Evolutionary conservation across 371 early-diverging fungal genomes (phyloP).

Genomic region (Smittium mucronatum): DNA sequence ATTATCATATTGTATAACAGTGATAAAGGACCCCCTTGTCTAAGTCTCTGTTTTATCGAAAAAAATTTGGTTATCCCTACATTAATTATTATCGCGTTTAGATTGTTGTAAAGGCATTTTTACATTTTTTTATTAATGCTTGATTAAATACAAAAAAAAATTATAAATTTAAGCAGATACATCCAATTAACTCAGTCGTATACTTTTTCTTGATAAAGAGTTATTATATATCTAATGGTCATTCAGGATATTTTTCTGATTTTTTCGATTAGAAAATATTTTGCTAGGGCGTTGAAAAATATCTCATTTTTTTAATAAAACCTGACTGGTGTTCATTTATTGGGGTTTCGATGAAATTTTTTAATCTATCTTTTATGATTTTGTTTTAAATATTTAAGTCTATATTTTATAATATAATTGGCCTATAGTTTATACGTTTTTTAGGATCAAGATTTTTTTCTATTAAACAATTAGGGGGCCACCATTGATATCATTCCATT

Average conservation of each 20-base stretch:
- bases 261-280: conserved; percentile 5
- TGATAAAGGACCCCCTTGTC: conserved; percentile 14
- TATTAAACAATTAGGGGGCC: neutral
- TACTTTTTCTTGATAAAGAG: conserved; percentile 9
- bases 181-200: conserved; percentile 9
- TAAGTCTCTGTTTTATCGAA: conserved; percentile 9
- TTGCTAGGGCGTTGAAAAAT: neutral
- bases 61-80: neutral
- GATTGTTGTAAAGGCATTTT: neutral
- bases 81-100: conserved; percentile 4
- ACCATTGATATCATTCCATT: conserved; percentile 1
- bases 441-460: conserved; percentile 10
- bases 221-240: neutral
- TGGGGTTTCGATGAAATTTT: neutral
- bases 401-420: conserved; percentile 12
- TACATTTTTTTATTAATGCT: neutral
- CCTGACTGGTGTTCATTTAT: neutral
- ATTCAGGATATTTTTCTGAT: neutral
- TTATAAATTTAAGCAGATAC: conserved; percentile 4
- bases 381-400: conserved; percentile 12
- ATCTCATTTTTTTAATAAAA: conserved; percentile 1
- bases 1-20: conserved; percentile 14
- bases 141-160: neutral
- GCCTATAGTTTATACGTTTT: conserved; percentile 11
- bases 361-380: conserved; percentile 3